phyloP scores from a whole-genome alignment of 306 rosid genomes.

The Acmispon strigosus region DNA sequence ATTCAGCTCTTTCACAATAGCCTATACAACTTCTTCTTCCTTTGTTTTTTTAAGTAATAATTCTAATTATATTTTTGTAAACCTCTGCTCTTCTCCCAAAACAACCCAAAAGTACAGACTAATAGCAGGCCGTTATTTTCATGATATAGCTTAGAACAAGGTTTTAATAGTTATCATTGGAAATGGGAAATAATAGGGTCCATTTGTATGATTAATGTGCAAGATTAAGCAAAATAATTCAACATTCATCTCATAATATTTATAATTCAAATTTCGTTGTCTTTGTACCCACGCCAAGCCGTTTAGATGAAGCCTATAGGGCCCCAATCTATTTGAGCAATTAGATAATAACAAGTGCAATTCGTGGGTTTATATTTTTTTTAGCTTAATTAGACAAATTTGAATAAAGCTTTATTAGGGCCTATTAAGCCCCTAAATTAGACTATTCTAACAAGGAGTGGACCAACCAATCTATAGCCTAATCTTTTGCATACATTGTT shows the following conservation, averaged over 20 bases:
- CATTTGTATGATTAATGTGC: conserved; percentile 37
- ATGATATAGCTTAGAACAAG: conserved; percentile 23
- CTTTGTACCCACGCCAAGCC: conserved; percentile 52
- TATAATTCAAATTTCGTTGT: conserved; percentile 16
- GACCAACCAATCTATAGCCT: conserved; percentile 17
- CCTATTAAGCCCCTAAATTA: conserved; percentile 12
- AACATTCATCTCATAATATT: conserved; percentile 22
- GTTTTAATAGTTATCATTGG: conserved; percentile 30
- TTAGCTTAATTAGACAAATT: conserved; percentile 17
- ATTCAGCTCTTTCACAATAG: too few species aligned
- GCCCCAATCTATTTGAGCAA: conserved; percentile 32
- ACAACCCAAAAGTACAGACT: not conserved
- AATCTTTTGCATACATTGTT: not conserved
- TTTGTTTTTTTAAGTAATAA: not conserved
- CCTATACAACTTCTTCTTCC: too few species aligned
- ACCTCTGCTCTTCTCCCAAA: not conserved
- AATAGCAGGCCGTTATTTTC: conserved; percentile 11
- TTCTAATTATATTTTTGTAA: not conserved
- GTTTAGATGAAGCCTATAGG: conserved; percentile 33
- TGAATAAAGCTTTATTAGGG: conserved; percentile 8
- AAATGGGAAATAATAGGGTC: conserved; percentile 31
- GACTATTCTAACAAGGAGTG: conserved; percentile 19
- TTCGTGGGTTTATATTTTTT: not conserved
- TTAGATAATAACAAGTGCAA: conserved; percentile 18
- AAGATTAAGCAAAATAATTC: conserved; percentile 39